Base-by-base conservation (phyloP, 106 monocot species). In the Phalaenopsis aphrodite region DNA sequence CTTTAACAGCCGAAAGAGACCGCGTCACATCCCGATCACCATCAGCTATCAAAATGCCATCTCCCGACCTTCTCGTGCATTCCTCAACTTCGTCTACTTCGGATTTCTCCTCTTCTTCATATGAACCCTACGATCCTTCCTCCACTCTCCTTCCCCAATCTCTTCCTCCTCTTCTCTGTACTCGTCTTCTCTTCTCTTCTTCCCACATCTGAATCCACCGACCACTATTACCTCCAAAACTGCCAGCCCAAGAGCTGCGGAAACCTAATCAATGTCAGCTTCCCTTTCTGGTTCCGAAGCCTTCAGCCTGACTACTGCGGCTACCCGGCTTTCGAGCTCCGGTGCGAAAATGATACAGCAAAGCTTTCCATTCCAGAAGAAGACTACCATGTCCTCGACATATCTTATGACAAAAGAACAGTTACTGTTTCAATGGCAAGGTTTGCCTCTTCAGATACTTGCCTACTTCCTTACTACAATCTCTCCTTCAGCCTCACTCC, bases 351-450 rank as follows among this genome's bases (percentile, higher is more conserved):
- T 16, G 23, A 21, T 42, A 74, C 30, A 6, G 37, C 82, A 47
- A 23, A 73, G 55, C 3, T 80, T 21, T 72, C 85, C 42, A 57
- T 24, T 5, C 77, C 64, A 3, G 19, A 73, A 0, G 67, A 46
- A 41, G 47, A 67, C 19, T 82, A 71, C 55, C 83, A 75, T 19
- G 56, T 88, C 39, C 69, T 49, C n/a, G 18, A 72, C 4, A 85
- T 88, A 71, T 88, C 85, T 48, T 85, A 83, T 24, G 73, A 81
- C 17, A 81, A 85, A 41, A 52, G 55, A 52, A 81, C 88, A 5
- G 15, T 78, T 57, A n/a, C 49, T 0, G 21, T 85, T 64, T 38
- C 49, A 6, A 48, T 75, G 65, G 72, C 56, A 5, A 47, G 61
- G 19, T 69, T 69, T 36, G 1, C 45, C 23, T 10, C 41, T 12